Conservation (phyloP, 2,329 filamentous ascomycete species). For the Aspergillus bombycis region DNA sequence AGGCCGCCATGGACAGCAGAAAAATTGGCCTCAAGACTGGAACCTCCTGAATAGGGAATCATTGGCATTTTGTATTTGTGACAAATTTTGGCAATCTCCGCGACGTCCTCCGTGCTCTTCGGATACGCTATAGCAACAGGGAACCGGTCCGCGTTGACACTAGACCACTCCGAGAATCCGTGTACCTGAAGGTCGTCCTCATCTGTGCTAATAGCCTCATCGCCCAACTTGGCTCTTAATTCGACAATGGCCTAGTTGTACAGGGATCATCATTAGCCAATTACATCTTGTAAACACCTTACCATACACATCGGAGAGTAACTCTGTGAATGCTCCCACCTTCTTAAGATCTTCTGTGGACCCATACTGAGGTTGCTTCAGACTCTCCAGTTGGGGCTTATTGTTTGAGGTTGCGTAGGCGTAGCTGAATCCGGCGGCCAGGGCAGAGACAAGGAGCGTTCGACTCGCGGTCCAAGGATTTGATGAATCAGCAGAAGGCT, state of each 20-base stretch:
- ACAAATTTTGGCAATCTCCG: constrained; percentile 69
- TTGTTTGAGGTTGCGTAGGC: constrained; percentile 50
- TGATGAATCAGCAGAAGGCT: constrained; percentile 17
- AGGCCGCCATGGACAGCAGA: constrained; percentile 84
- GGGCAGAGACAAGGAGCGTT: constrained; percentile 52
- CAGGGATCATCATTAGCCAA: background rate
- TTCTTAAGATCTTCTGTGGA: constrained; percentile 43
- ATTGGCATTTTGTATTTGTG: constrained; percentile 79
- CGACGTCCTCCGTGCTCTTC: constrained; percentile 65
- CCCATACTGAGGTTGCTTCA: constrained; percentile 40
- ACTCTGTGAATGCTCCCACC: constrained; percentile 25
- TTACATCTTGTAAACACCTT: background rate
- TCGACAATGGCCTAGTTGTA: constrained; percentile 58
- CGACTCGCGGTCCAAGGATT: constrained; percentile 51
- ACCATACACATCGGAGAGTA: background rate
- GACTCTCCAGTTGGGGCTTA: constrained; percentile 19
- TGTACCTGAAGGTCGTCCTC: constrained; percentile 65
- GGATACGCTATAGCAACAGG: constrained; percentile 70
- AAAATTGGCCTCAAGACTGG: constrained; percentile 87
- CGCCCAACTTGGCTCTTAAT: constrained; percentile 55
- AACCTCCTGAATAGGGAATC: constrained; percentile 83
- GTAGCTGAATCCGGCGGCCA: constrained; percentile 58
- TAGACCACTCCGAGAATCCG: constrained; percentile 72
- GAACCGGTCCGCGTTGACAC: constrained; percentile 65
- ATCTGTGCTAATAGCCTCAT: constrained; percentile 66